Base-by-base conservation (phyloP, 768 basidiomycete species). In the Ephemerocybe angulata region DNA sequence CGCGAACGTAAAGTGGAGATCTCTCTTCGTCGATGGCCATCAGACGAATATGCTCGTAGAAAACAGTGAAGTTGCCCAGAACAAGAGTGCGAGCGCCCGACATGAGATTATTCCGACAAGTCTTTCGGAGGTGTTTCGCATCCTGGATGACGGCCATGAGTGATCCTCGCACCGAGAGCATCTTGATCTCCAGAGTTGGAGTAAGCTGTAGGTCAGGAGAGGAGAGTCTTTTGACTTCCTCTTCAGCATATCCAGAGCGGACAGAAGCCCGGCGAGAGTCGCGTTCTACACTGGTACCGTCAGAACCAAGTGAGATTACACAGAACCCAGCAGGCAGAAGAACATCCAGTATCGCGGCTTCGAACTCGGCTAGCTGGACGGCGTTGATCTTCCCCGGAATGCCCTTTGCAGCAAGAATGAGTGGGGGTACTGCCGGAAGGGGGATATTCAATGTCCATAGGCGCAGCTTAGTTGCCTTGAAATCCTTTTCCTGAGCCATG, bases 1-100 rank as follows among this genome's bases (percentile, higher is more conserved):
- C 71, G 0, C 65, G 65, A 3, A 28, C 31, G 50, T 64, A 72
- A 0, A 73, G 57, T 1, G 72, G 67, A 2, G 6, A 42, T 15
- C 21, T 22, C 2, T n/a, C 17, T 2, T 15, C 21, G 15, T 42
- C 41, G 11, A 22, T 42, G 11, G 15, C 41, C 22, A 42, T 42
- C 22, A 10, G 13, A 15, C 6, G 21, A 22, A 42, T 22, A 2
- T 42, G 15, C 17, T 7, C 22, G 41, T 42, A 42, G 41, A 42
- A 42, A 4, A 42, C 21, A 11, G 41, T 22, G 21, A 3, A 42
- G 13, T 10, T 2, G 2, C 41, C 41, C 41, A 42, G 21, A 12
- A 22, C 41, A 12, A 42, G 21, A 17, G 41, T 42, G 11, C 28
- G 30, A n/a, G 25, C 29, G 25, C 49, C 49, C 30, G 49, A 50